Percentiles rank a stretch among this genome's conserved stretches.
Conservation (phyloP, 345 rosid species). For the Salix suchowensis region DNA sequence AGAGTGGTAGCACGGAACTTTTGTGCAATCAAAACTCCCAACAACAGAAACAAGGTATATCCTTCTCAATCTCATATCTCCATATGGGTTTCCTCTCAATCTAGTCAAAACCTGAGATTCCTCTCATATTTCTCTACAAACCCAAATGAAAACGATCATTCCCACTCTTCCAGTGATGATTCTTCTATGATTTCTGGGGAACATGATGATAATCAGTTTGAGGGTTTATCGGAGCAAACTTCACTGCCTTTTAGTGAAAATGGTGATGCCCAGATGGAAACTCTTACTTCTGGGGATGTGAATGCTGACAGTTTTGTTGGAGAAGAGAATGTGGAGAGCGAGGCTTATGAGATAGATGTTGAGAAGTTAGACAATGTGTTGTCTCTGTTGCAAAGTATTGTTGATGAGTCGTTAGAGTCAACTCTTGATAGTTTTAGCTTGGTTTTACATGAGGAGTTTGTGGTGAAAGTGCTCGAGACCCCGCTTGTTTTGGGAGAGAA, state of each 20-base stretch:
- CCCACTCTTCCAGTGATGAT: constrained; percentile 9
- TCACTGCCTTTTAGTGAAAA: constrained; percentile 4
- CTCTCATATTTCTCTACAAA: constrained; percentile 29
- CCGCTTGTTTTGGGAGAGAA: constrained; percentile 49
- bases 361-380: constrained; percentile 56
- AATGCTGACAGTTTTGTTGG: background rate
- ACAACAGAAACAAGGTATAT: constrained; percentile 16
- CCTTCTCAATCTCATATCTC: constrained; percentile 17
- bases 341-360: constrained; percentile 37
- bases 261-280: constrained; percentile 14
- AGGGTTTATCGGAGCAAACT: background rate
- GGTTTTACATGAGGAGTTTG: constrained; percentile 44
- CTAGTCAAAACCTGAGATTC: constrained; percentile 27
- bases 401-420: constrained; percentile 55
- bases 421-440: constrained; percentile 42
- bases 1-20: constrained; percentile 32
- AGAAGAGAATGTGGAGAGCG: background rate
- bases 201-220: constrained; percentile 9
- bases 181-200: background rate
- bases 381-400: constrained; percentile 56
- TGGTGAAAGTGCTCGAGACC: constrained; percentile 50
- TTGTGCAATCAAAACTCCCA: constrained; percentile 10
- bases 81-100: constrained; percentile 10
- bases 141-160: constrained; percentile 21
- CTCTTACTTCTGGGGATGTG: background rate